phyloP scores from a whole-genome alignment of 2,329 filamentous ascomycete species.

The Scleromitrula shiraiana region DNA sequence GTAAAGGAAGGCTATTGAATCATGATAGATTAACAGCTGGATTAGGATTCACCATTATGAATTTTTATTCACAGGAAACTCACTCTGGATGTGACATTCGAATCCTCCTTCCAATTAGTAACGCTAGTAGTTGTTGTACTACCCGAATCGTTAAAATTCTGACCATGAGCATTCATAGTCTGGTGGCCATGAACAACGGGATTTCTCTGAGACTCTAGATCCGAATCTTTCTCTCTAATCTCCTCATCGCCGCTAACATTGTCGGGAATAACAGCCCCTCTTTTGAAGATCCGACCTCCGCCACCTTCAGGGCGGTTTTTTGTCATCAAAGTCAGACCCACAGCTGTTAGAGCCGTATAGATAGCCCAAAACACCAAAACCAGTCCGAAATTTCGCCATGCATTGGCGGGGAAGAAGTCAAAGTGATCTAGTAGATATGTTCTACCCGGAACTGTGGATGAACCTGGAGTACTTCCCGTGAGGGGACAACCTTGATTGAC shows the following conservation, averaged over 20 bases:
- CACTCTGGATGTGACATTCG: neutral
- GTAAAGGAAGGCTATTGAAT: conserved; percentile 33
- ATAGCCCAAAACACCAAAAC: neutral
- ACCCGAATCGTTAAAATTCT: neutral
- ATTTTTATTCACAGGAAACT: too few species aligned
- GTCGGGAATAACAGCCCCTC: neutral
- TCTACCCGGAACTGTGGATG: conserved; percentile 42
- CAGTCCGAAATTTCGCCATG: conserved; percentile 61
- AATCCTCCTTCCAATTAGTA: neutral
- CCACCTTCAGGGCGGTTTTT: neutral
- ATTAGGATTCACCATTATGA: neutral
- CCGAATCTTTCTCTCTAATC: neutral
- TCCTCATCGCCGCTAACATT: neutral
- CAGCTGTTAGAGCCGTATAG: neutral
- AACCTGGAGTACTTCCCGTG: conserved; percentile 46
- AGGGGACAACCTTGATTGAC: conserved; percentile 55
- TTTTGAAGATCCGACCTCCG: neutral
- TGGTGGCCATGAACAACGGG: too few species aligned
- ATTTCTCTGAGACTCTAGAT: neutral
- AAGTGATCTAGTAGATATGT: conserved; percentile 48
- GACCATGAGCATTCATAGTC: neutral
- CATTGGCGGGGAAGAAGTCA: conserved; percentile 46
- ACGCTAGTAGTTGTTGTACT: neutral
- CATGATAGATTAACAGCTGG: neutral
- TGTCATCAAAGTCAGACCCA: neutral